Evolutionary conservation across 1,284 basidiomycete genomes (phyloP).

Genomic region (Sporisorium scitamineum): DNA sequence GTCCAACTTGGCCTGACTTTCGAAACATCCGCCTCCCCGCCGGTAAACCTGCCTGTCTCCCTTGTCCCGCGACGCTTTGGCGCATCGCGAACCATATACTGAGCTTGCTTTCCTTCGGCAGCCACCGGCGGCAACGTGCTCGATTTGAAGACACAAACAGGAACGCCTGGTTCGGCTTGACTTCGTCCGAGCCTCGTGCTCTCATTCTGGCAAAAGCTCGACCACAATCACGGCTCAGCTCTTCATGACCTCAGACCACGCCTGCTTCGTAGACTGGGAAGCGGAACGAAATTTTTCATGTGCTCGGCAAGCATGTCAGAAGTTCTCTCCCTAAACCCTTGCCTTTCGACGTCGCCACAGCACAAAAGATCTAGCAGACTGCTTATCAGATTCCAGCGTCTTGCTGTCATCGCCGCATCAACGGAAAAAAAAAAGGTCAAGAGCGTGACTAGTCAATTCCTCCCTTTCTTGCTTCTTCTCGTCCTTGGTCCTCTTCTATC

Average conservation of each 20-base stretch:
- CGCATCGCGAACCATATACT: neutral
- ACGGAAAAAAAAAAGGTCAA: neutral
- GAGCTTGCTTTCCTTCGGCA: constrained; percentile 8
- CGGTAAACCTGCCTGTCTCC: neutral
- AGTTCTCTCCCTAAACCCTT: neutral
- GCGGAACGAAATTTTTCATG: neutral
- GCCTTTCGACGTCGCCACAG: neutral
- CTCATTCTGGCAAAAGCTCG: neutral
- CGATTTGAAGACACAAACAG: neutral
- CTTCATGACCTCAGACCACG: neutral
- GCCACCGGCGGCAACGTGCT: constrained; percentile 29
- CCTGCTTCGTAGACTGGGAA: neutral
- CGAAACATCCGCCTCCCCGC: neutral
- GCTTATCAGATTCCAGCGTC: neutral
- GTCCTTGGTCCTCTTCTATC: no score
- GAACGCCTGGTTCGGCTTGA: neutral
- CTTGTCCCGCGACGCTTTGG: no score
- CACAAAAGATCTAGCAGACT: neutral
- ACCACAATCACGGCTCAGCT: neutral
- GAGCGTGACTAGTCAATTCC: no score
- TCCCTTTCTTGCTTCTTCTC: no score
- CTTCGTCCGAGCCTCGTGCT: neutral
- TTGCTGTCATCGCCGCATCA: neutral
- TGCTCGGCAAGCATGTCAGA: neutral
- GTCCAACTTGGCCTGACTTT: constrained; percentile 21